Evolutionary conservation across 129 eudicot species (phyloP).

Genomic region (Silybum marianum): DNA sequence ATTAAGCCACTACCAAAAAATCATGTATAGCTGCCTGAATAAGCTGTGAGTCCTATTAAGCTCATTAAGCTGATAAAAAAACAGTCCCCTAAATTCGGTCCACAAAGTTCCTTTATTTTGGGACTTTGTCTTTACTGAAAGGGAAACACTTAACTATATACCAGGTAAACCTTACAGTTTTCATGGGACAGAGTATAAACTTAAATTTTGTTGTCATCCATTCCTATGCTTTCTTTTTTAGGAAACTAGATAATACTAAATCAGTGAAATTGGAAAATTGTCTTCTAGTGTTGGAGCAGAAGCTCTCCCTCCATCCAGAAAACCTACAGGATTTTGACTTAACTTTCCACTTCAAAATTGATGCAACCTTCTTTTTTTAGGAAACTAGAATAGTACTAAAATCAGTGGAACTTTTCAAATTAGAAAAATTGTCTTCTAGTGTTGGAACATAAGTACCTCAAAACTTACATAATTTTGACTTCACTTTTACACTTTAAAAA

Average conservation of each 20-base stretch:
- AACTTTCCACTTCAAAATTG: neutral
- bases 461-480: neutral
- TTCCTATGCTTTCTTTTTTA: neutral
- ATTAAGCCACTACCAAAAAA: too few species aligned
- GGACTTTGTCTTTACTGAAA: neutral
- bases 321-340: neutral
- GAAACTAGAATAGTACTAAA: neutral
- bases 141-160: neutral
- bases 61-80: too few species aligned
- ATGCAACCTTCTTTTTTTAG: slow-evolving; percentile 18
- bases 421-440: neutral
- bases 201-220: neutral
- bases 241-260: neutral
- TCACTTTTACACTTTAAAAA: neutral
- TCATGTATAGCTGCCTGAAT: too few species aligned
- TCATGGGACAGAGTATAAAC: neutral
- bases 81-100: neutral
- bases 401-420: neutral
- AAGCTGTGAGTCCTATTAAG: too few species aligned
- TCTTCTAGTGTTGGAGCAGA: neutral
- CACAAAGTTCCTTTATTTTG: neutral
- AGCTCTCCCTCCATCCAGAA: neutral
- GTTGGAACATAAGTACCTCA: slow-evolving; percentile 1
- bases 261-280: neutral
- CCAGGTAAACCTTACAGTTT: neutral